phyloP scores from a whole-genome alignment of 2,329 filamentous ascomycete genomes.

The Ophiocordyceps sinensis region DNA sequence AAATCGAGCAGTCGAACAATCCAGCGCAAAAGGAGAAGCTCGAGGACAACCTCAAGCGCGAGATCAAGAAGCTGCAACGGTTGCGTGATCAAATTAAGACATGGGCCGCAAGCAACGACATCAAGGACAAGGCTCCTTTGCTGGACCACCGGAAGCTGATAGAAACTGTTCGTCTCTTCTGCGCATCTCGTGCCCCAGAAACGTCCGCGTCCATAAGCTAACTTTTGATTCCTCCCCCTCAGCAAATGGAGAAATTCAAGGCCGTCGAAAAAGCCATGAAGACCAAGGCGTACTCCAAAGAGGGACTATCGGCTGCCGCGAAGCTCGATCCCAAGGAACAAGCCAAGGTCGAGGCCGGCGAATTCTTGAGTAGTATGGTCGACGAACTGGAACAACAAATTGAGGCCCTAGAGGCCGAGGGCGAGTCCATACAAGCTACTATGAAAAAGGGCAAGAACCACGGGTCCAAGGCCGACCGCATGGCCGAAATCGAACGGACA shows the following conservation, averaged over 20 bases:
- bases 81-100: constrained; percentile 98
- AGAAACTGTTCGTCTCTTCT: constrained; percentile 62
- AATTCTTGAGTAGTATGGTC: constrained; percentile 76
- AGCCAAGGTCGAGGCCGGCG: constrained; percentile 75
- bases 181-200: not conserved
- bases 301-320: constrained; percentile 79
- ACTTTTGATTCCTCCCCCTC: constrained; percentile 3
- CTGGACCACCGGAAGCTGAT: constrained; percentile 91
- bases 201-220: not conserved
- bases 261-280: constrained; percentile 99
- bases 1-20: constrained; percentile 88
- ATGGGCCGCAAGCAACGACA: constrained; percentile 96
- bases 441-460: constrained; percentile 95
- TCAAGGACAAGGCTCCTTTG: constrained; percentile 97
- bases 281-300: constrained; percentile 98
- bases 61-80: constrained; percentile 98
- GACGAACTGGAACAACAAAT: constrained; percentile 91
- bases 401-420: constrained; percentile 81
- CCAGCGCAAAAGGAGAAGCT: constrained; percentile 95
- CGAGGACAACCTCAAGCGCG: constrained; percentile 94
- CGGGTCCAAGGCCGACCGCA: constrained; percentile 65
- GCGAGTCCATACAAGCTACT: constrained; percentile 70
- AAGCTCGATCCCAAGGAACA: constrained; percentile 97
- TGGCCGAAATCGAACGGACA: constrained; percentile 69
- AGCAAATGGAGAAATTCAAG: constrained; percentile 99